Conservation (phyloP, 2,329 filamentous ascomycete genomes). For the Hypoxylon sp. region DNA sequence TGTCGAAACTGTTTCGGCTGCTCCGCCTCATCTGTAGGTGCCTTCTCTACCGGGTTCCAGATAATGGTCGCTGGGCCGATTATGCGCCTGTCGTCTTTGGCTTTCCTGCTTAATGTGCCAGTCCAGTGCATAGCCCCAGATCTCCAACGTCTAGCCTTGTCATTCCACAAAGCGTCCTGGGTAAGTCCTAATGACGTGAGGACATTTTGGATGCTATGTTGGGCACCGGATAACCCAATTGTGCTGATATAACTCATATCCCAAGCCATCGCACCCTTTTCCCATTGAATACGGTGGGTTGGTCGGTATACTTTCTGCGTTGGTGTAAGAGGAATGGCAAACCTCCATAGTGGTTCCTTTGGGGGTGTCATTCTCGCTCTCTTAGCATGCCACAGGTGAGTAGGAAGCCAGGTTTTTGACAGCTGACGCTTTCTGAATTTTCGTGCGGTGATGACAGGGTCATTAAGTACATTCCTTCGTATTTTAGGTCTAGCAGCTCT, state of each 20-base stretch:
- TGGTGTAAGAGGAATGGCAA: slow-evolving; percentile 85
- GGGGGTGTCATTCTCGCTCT: slow-evolving; percentile 88
- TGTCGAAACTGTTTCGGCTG: slow-evolving; percentile 53
- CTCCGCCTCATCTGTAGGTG: slow-evolving; percentile 30
- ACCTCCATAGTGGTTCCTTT: slow-evolving; percentile 86
- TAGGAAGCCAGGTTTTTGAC: slow-evolving; percentile 93
- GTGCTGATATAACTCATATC: slow-evolving; percentile 96
- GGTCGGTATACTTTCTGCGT: slow-evolving; percentile 91
- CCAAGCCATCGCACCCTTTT: slow-evolving; percentile 85
- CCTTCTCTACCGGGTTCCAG: slow-evolving; percentile 71
- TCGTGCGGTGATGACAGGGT: slow-evolving; percentile 64
- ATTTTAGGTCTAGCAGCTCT: slow-evolving; percentile 71
- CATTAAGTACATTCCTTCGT: slow-evolving; percentile 76
- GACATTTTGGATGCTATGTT: slow-evolving; percentile 73
- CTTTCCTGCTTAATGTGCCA: slow-evolving; percentile 65
- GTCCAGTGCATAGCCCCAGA: slow-evolving; percentile 63
- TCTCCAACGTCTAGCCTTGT: slow-evolving; percentile 78
- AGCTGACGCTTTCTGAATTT: slow-evolving; percentile 88
- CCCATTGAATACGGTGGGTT: slow-evolving; percentile 82
- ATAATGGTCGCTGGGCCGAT: slow-evolving; percentile 81
- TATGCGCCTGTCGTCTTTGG: slow-evolving; percentile 63
- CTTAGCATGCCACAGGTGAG: slow-evolving; percentile 94
- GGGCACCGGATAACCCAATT: slow-evolving; percentile 78
- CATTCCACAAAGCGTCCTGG: slow-evolving; percentile 71
- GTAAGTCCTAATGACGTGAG: slow-evolving; percentile 74